phyloP scores from a whole-genome alignment of 495 filamentous ascomycete species.

The Aspergillus baeticus region DNA sequence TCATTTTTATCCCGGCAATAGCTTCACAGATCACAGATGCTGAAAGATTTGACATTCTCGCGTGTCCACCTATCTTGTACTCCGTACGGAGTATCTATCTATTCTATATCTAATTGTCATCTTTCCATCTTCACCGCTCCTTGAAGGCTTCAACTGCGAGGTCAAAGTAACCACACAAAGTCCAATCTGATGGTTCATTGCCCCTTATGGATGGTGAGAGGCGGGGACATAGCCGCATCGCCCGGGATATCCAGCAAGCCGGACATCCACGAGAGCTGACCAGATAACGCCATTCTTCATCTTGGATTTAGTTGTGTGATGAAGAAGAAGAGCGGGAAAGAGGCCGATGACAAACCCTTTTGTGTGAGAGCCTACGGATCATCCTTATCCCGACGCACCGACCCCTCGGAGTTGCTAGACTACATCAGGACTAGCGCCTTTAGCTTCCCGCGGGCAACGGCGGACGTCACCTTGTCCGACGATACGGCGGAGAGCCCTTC shows the following conservation, averaged over 20 bases:
- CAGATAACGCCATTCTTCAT: slow-evolving; percentile 51
- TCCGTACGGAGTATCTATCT: too few species aligned
- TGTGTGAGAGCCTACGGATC: slow-evolving; percentile 22
- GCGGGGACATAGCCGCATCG: slow-evolving; percentile 52
- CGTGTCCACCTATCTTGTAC: too few species aligned
- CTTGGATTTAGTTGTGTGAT: slow-evolving; percentile 58
- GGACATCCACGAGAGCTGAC: slow-evolving; percentile 44
- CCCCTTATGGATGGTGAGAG: slow-evolving; percentile 48
- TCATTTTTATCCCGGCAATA: too few species aligned
- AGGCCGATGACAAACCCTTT: neutral
- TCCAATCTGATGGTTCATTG: slow-evolving; percentile 50
- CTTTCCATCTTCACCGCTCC: neutral
- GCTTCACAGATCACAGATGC: too few species aligned
- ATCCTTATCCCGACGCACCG: slow-evolving; percentile 19
- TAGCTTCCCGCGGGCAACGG: slow-evolving; percentile 48
- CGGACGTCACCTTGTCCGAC: slow-evolving; percentile 23
- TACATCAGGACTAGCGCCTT: slow-evolving; percentile 24
- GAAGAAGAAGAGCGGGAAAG: slow-evolving; percentile 23
- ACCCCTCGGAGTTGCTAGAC: slow-evolving; percentile 32
- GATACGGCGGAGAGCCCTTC: slow-evolving; percentile 18
- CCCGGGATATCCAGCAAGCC: slow-evolving; percentile 38
- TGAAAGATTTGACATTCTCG: too few species aligned
- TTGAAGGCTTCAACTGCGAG: neutral
- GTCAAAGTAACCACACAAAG: slow-evolving; percentile 29
- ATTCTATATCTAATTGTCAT: neutral